These are phyloP conservation scores for Cyamopsis tetragonoloba DNA, from an alignment of 306 rosid species.

Conservation along the genomic window DNA sequence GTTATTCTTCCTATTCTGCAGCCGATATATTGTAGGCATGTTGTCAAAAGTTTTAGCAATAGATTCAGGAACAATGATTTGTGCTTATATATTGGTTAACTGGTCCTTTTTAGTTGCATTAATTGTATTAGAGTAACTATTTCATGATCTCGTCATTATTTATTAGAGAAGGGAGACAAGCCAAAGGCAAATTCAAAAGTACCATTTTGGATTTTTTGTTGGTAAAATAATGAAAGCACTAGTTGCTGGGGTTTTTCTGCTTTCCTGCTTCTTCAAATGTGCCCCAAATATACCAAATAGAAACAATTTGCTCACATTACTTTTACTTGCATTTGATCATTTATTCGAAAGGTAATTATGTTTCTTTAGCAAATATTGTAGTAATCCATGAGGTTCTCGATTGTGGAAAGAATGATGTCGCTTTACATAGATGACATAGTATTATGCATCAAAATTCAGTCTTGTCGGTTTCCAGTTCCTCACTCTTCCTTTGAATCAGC, in stretches of 20 bases:
- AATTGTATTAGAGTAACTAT: conserved; percentile 3
- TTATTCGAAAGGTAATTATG: neutral
- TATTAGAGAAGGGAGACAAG: neutral
- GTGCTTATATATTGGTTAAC: conserved; percentile 2
- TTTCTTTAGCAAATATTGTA: neutral
- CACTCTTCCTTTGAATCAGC: conserved; percentile 28
- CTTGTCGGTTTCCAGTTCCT: conserved; percentile 22
- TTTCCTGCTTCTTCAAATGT: neutral
- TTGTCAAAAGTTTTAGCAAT: neutral
- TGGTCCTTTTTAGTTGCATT: neutral
- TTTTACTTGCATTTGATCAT: neutral
- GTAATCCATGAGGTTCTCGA: neutral
- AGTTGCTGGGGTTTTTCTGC: neutral
- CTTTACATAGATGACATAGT: neutral
- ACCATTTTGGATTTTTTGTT: neutral
- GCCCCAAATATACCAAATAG: too few species aligned
- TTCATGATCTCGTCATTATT: neutral
- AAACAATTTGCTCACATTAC: neutral
- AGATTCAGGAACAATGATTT: conserved; percentile 17
- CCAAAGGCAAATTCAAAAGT: neutral
- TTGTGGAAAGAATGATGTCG: neutral
- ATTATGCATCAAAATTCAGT: conserved; percentile 16
- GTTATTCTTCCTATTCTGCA: conserved; percentile 14
- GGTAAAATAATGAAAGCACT: neutral
- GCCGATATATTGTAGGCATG: neutral